Evolutionary conservation across 2,329 filamentous ascomycete genomes (phyloP), one percentile per base, ranked within the genome.

Genomic region (Calonectria montana): DNA sequence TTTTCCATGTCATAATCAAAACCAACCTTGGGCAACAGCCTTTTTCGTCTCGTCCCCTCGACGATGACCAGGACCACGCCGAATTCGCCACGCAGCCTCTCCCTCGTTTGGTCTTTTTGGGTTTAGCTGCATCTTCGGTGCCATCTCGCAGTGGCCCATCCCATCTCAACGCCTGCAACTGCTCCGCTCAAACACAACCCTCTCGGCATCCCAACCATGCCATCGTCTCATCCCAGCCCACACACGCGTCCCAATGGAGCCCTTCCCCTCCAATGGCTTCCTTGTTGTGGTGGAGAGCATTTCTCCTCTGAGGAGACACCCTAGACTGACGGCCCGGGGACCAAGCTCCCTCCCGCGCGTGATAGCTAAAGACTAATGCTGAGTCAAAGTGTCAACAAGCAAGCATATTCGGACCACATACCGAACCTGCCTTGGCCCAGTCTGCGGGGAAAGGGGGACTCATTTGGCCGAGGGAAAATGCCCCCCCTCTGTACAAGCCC

Each of bases 161-260:
- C 37, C 13, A 43, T 35, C 59, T 69, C 47, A 45, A 55, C 45
- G 59, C 57, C 39, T 45, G 37, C 27, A 27, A 41, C 21, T 50
- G 53, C 67, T 70, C 67, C 67, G 67, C 67, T 65, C 61, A 23
- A 53, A 27, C 35, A 31, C 63, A 65, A 64, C 48, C 59, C 64
- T 50, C 35, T 47, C 15, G 37, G 25, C 64, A 27, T 29, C 57
- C 47, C 21, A 27, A 47, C 43, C 53, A 67, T 43, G 61, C 64
- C 63, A 65, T 70, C 59, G 67, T 63, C 70, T 74, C 66, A 73
- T 73, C 23, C 35, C 21, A 25, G 59, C 71, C 63, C 72, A 69
- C 66, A 47, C 66, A 55, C 48, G 27, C 70, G 68, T 39, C 59
- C 43, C 67, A 67, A 64, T 64, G 59, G 63, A 65, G 13, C 21